Conservation (phyloP, 331 rosid species). For the Malus hybrid region DNA sequence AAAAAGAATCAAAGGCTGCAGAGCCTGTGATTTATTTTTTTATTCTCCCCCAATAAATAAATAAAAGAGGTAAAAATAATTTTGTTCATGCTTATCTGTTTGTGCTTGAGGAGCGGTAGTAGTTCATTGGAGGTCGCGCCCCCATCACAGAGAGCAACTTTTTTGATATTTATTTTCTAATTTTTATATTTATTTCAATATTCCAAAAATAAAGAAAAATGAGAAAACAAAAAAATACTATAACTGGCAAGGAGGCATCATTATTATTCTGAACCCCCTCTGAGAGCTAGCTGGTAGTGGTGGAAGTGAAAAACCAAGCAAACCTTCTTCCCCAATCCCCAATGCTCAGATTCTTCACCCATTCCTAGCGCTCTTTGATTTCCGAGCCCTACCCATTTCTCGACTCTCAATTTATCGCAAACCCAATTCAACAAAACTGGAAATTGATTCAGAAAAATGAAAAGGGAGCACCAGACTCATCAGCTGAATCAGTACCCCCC, state of each 20-base stretch:
- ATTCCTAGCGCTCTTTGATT: conserved; percentile 1
- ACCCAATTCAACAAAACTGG: background rate
- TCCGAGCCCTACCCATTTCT: background rate
- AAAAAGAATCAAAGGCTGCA: background rate
- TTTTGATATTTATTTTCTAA: background rate
- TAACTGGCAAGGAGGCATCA: background rate
- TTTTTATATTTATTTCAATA: background rate
- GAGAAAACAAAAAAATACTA: background rate
- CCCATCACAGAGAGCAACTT: conserved; percentile 33
- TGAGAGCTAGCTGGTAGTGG: background rate
- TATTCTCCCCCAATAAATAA: background rate
- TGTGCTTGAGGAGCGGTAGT: conserved; percentile 1
- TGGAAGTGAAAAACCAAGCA: conserved; percentile 13
- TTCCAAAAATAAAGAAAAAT: background rate
- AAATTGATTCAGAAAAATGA: conserved; percentile 26
- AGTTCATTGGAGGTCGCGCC: conserved; percentile 55
- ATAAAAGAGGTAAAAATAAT: background rate
- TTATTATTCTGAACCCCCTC: background rate
- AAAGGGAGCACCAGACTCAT: conserved; percentile 43
- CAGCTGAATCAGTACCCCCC: conserved; percentile 19
- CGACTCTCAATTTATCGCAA: background rate
- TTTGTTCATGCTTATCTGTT: conserved; percentile 40
- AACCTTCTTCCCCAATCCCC: conserved; percentile 8
- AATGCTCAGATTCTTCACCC: conserved; percentile 32
- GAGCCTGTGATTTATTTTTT: background rate